phyloP scores from a whole-genome alignment of 1,139 yeast species.

The Suhomyces panamericanus region DNA sequence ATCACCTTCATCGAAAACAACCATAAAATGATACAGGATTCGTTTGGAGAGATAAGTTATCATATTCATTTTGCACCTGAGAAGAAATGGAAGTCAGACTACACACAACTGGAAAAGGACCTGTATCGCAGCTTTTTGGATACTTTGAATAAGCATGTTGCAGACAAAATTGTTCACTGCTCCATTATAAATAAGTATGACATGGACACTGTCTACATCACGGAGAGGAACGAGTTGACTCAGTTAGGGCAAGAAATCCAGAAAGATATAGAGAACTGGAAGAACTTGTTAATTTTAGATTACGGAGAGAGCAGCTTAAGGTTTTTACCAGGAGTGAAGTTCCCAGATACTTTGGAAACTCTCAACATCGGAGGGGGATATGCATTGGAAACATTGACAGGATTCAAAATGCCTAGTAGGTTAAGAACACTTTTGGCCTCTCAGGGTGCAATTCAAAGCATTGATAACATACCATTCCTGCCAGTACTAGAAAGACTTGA shows the following conservation, averaged over 20 bases:
- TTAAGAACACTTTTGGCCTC: constrained; percentile 35
- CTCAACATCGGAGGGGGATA: constrained; percentile 46
- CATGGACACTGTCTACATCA: constrained; percentile 35
- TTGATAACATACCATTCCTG: constrained; percentile 42
- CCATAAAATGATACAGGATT: constrained; percentile 12
- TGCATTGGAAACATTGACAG: constrained; percentile 43
- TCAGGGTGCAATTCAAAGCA: constrained; percentile 36
- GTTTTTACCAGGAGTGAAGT: constrained; percentile 41
- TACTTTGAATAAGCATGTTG: constrained; percentile 24
- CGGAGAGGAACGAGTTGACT: constrained; percentile 36
- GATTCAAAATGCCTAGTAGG: constrained; percentile 43
- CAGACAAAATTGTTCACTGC: constrained; percentile 37
- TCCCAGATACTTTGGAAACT: constrained; percentile 41
- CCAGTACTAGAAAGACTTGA: constrained; percentile 33
- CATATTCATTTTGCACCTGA: constrained; percentile 40
- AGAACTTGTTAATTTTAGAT: constrained; percentile 35
- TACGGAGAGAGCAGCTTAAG: constrained; percentile 43
- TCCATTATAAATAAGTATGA: constrained; percentile 44
- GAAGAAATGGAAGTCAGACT: constrained; percentile 37
- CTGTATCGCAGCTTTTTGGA: constrained; percentile 30
- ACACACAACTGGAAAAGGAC: constrained; percentile 26
- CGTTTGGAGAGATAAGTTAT: constrained; percentile 31
- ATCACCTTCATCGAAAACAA: constrained; percentile 25
- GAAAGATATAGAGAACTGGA: constrained; percentile 40
- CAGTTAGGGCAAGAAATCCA: constrained; percentile 42